Base-by-base conservation (phyloP, 257 asterid species). In the Cruciata laevipes region DNA sequence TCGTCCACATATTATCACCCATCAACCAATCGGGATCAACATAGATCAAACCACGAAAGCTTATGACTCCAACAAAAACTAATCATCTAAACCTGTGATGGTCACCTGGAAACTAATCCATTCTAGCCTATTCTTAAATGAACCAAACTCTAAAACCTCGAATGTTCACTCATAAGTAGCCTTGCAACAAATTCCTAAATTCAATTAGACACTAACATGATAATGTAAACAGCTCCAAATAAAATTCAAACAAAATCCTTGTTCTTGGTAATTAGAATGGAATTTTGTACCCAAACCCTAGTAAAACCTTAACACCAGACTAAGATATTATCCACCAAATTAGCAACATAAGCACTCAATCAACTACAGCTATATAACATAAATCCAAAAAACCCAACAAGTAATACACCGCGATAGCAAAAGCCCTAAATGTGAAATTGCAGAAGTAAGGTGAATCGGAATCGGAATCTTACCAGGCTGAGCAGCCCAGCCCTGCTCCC, bases 401-500 rank as follows among this genome's bases (percentile, higher is more conserved):
- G 14, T 44, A 13, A 13, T 10, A 11, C 0, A 4, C 38, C 38
- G 13, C 0, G 11, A 38, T 3, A 7, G 13, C 7, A 44, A 14
- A 47, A 47, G 6, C 55, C 21, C 55, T 47, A 21, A 53, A 53
- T 18, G 25, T 31, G 17, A 30, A 53, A 53, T 47, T 17, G 55
- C 55, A 17, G 55, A 25, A 57, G 51, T 25, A 25, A 63, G 42
- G 16, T 0, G 4, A 0, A 30, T 11, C 3, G 16, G 3, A 11
- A 47, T 4, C 30, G 25, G 14, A 1, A 53, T 72, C 91, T 85
- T 87, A 91, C 96, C 83, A 40, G 98, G 96, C 82, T 91, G 91
- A 58, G 98, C 98, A 57, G 98, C 98, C 98, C 98, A 91, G 47
- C 98, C 98, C 63, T 78, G 87, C 73, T 91, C 96, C 25, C 98